phyloP scores from a whole-genome alignment of 2,329 filamentous ascomycete species.

The Cryphonectria parasitica region DNA sequence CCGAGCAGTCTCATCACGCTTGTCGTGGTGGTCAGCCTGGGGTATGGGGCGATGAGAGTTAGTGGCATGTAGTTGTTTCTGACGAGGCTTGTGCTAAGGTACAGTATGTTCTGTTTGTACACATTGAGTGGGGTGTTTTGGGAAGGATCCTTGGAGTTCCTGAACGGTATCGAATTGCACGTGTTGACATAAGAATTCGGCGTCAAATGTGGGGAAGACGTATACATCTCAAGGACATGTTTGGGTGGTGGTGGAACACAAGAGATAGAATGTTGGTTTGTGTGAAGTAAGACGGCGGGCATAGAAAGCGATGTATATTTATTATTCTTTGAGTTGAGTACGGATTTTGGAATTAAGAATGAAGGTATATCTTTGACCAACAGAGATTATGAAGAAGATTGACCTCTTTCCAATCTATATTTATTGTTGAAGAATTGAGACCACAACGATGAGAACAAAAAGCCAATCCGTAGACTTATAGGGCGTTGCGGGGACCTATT shows the following conservation, averaged over 20 bases:
- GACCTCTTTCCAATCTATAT: background rate
- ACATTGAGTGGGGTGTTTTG: background rate
- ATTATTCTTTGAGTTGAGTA: background rate
- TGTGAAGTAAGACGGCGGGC: background rate
- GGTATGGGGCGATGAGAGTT: conserved; percentile 86
- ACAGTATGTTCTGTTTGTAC: background rate
- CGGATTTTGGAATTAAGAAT: background rate
- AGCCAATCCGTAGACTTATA: background rate
- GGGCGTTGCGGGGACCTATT: background rate
- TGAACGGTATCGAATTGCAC: background rate
- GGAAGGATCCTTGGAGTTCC: background rate
- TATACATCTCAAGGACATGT: background rate
- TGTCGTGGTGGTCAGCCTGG: conserved; percentile 80
- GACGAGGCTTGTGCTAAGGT: background rate
- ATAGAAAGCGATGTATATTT: background rate
- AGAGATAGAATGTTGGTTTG: background rate
- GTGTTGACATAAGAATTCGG: conserved; percentile 14
- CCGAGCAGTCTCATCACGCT: conserved; percentile 84
- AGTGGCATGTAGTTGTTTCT: conserved; percentile 39
- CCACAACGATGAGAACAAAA: background rate
- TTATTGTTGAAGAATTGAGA: background rate
- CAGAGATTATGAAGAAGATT: background rate
- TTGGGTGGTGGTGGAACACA: background rate
- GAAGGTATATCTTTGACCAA: background rate
- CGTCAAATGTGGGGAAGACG: conserved; percentile 1